phyloP scores from a whole-genome alignment of 2,329 filamentous ascomycete species.

The Knoxdaviesia proteae region DNA sequence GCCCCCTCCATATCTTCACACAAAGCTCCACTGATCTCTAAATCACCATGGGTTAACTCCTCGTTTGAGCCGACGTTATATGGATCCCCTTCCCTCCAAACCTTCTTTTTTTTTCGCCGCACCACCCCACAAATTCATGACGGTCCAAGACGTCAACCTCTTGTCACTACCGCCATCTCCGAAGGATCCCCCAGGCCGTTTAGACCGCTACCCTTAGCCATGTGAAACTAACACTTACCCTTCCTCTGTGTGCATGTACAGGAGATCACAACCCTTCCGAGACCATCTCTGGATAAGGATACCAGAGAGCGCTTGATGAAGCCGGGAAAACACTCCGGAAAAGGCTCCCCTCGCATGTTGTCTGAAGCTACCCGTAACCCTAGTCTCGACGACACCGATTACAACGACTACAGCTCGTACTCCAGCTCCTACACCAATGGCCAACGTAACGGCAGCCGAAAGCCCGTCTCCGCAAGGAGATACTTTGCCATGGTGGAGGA shows the following conservation, averaged over 20 bases:
- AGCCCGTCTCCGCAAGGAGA: slow-evolving; percentile 35
- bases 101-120: slow-evolving; percentile 1
- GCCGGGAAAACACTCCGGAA: slow-evolving; percentile 34
- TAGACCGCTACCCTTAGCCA: too few species aligned
- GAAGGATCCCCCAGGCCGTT: too few species aligned
- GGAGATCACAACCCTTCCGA: slow-evolving; percentile 79
- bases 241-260: slow-evolving; percentile 13
- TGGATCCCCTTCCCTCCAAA: slow-evolving; percentile 1
- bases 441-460: slow-evolving; percentile 21
- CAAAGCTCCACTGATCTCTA: too few species aligned
- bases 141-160: too few species aligned
- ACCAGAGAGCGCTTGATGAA: slow-evolving; percentile 61
- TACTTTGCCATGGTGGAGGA: slow-evolving; percentile 93
- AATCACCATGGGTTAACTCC: too few species aligned
- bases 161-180: too few species aligned
- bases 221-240: slow-evolving; percentile 1
- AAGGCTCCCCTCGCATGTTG: slow-evolving; percentile 39
- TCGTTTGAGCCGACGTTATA: too few species aligned
- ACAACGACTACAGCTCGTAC: slow-evolving; percentile 34
- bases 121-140: slow-evolving; percentile 2
- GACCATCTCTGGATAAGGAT: slow-evolving; percentile 55
- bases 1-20: too few species aligned
- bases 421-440: slow-evolving; percentile 20
- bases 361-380: slow-evolving; percentile 77
- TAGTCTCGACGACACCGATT: slow-evolving; percentile 68